Conservation (phyloP, 2,329 filamentous ascomycete genomes). For the Colletotrichum sansevieriae region DNA sequence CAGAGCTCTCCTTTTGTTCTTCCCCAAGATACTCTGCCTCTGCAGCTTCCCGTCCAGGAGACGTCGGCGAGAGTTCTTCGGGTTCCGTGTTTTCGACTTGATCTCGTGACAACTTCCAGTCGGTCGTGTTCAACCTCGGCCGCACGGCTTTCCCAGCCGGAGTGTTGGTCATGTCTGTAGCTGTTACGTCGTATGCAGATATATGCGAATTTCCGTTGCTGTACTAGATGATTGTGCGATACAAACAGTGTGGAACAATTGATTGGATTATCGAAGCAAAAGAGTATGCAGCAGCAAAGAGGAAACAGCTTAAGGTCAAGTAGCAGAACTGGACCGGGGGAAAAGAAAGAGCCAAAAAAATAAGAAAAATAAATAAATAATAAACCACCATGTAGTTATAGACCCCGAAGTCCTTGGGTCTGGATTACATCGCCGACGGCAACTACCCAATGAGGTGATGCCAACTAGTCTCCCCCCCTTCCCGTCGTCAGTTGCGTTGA, state of each 20-base stretch:
- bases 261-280: constrained; percentile 8
- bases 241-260: constrained; percentile 18
- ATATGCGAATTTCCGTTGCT: constrained; percentile 11
- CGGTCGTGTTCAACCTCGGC: constrained; percentile 20
- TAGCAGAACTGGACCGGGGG: background rate
- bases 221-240: constrained; percentile 19
- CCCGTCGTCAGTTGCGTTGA: constrained; percentile 28
- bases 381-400: background rate
- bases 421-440: background rate
- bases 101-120: constrained; percentile 20
- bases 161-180: constrained; percentile 18
- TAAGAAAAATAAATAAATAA: no score
- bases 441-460: constrained; percentile 31
- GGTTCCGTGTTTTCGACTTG: background rate
- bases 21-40: constrained; percentile 12
- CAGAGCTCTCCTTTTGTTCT: constrained; percentile 27
- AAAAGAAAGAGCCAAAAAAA: background rate
- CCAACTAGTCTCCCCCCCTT: constrained; percentile 14
- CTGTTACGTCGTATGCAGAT: constrained; percentile 28
- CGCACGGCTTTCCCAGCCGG: constrained; percentile 17
- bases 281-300: background rate
- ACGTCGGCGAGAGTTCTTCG: constrained; percentile 21
- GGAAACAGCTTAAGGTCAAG: background rate
- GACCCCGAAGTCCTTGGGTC: constrained; percentile 4
- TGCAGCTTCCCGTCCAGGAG: constrained; percentile 1